Conservation (phyloP, 495 filamentous ascomycete genomes). For the Penicillium turbatum region DNA sequence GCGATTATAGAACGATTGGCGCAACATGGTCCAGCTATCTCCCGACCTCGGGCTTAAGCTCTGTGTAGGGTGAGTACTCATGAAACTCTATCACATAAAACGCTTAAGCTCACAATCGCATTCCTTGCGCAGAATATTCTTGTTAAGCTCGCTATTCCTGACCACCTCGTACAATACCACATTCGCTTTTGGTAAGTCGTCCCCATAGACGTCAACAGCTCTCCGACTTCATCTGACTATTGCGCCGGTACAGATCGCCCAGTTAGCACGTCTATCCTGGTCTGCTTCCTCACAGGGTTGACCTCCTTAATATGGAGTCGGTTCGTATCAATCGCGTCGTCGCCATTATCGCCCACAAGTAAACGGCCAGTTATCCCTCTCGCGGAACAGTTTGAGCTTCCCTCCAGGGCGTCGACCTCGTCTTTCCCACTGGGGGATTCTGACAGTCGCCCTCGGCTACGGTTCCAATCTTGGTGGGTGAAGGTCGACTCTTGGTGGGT, state of each 20-base stretch:
- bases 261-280: constrained; percentile 33
- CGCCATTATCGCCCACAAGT: constrained; percentile 14
- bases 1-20: constrained; percentile 3
- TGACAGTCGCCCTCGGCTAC: constrained; percentile 6
- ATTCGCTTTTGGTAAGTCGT: constrained; percentile 40
- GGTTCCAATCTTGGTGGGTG: constrained; percentile 20
- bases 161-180: constrained; percentile 35
- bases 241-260: constrained; percentile 35
- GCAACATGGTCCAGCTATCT: constrained; percentile 32
- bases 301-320: constrained; percentile 32
- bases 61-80: constrained; percentile 35
- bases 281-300: constrained; percentile 35
- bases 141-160: constrained; percentile 35
- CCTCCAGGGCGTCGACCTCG: constrained; percentile 13
- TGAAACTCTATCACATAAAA: neutral
- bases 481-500: constrained; percentile 29
- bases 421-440: constrained; percentile 9
- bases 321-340: constrained; percentile 20
- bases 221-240: constrained; percentile 8
- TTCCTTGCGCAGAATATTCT: constrained; percentile 27
- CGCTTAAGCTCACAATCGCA: constrained; percentile 11
- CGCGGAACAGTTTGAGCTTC: constrained; percentile 20
- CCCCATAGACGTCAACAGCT: neutral
- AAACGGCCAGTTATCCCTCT: constrained; percentile 19
- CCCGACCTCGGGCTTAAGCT: constrained; percentile 35